These are phyloP conservation scores for Trichoderma gracile DNA, from an alignment of 2,329 filamentous ascomycete species.

Conservation along the genomic window DNA sequence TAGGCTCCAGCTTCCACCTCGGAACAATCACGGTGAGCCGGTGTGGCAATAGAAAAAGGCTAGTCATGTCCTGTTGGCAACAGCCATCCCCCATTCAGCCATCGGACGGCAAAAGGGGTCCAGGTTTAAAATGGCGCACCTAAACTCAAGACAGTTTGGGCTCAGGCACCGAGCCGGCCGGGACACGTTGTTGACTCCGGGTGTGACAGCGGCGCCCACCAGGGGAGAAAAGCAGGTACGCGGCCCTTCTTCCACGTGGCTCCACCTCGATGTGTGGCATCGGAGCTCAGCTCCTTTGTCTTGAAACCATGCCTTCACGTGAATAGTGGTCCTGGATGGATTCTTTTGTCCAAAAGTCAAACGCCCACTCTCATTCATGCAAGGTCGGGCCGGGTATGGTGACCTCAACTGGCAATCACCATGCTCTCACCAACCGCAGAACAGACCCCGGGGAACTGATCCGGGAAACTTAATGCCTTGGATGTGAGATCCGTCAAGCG, in stretches of 20 bases:
- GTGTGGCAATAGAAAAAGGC: conserved; percentile 16
- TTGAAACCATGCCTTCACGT: neutral
- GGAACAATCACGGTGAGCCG: conserved; percentile 12
- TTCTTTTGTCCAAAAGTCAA: conserved; percentile 9
- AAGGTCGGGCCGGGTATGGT: conserved; percentile 1
- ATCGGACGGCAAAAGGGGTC: conserved; percentile 1
- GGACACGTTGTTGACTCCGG: neutral
- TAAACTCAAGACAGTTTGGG: conserved; percentile 22
- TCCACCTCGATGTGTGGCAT: neutral
- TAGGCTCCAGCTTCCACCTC: neutral
- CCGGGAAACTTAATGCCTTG: too few species aligned
- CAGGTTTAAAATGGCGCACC: conserved; percentile 20
- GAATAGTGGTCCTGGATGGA: conserved; percentile 16
- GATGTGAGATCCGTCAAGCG: neutral
- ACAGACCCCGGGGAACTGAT: neutral
- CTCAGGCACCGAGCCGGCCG: conserved; percentile 12
- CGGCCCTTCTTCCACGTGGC: conserved; percentile 18
- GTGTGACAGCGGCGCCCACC: conserved; percentile 15
- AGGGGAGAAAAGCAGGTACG: conserved; percentile 22
- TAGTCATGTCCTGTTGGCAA: conserved; percentile 11
- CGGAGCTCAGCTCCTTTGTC: neutral
- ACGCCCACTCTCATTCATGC: conserved; percentile 8
- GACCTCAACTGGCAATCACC: neutral
- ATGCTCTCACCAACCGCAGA: neutral
- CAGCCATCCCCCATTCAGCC: conserved; percentile 8